A percentile compares a stretch with the other conserved stretches of the same genome.
phyloP scores from a whole-genome alignment of 225 moss, liverwort and hornwort genomes.

The Marchantia polymorpha region DNA sequence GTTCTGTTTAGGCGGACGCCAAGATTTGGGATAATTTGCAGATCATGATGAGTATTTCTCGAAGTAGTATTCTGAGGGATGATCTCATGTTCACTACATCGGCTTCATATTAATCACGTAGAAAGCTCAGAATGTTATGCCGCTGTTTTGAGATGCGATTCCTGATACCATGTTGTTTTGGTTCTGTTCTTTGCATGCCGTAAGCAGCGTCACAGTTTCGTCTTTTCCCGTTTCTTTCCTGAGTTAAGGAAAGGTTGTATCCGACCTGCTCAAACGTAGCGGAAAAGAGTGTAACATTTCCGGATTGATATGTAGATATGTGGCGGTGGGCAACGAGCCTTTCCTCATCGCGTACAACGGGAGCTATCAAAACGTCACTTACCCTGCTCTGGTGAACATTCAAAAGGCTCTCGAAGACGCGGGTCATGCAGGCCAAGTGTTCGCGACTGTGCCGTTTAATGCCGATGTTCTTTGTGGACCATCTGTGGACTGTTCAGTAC shows the following conservation, averaged over 20 bases:
- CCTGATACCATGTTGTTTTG: too few relatives aligned
- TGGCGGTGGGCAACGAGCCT: conserved; percentile 89
- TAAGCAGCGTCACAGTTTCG: neutral
- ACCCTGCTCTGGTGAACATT: conserved; percentile 71
- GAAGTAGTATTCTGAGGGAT: too few relatives aligned
- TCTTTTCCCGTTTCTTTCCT: neutral
- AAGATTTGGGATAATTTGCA: too few relatives aligned
- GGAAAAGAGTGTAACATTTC: neutral
- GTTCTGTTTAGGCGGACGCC: too few relatives aligned
- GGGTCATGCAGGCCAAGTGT: conserved; percentile 42
- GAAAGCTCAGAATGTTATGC: too few relatives aligned
- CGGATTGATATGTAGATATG: conserved; percentile 45
- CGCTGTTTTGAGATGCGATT: too few relatives aligned
- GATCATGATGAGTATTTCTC: too few relatives aligned
- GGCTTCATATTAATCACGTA: too few relatives aligned
- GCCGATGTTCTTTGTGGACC: conserved; percentile 60
- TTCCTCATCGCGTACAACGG: conserved; percentile 76
- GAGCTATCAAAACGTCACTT: conserved; percentile 36
- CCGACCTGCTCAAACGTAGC: neutral
- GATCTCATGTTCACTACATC: too few relatives aligned
- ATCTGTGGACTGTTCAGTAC: conserved; percentile 23
- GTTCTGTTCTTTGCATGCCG: too few relatives aligned
- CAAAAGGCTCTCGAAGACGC: conserved; percentile 69
- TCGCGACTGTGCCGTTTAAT: conserved; percentile 82
- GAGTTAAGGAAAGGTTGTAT: too few relatives aligned